A percentile compares a stretch with the other conserved stretches of the same genome.
Conservation (phyloP, 2,329 filamentous ascomycete genomes). For the Purpureocillium takamizusanense region DNA sequence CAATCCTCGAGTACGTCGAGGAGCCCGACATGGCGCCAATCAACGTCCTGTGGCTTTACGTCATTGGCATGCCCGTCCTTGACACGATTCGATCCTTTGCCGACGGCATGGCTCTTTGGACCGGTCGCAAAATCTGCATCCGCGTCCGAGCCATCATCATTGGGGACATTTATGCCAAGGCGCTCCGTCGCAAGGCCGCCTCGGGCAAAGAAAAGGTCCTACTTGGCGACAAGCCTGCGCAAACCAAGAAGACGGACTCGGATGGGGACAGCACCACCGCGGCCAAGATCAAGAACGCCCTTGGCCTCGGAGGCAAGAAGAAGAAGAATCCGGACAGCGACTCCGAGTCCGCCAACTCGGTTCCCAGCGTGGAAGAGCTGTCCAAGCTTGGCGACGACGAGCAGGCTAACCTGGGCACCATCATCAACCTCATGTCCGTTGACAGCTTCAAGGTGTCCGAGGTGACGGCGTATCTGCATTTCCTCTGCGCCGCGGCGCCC, state of each 20-base stretch:
- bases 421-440: conserved; percentile 98
- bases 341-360: conserved; percentile 23
- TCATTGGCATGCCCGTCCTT: conserved; percentile 78
- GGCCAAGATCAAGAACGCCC: conserved; percentile 42
- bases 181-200: conserved; percentile 80
- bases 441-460: conserved; percentile 98
- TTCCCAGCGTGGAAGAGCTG: conserved; percentile 25
- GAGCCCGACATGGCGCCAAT: conserved; percentile 62
- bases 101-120: conserved; percentile 83
- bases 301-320: conserved; percentile 54
- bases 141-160: conserved; percentile 89
- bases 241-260: conserved; percentile 25
- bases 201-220: conserved; percentile 67
- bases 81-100: conserved; percentile 74
- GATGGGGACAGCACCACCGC: conserved; percentile 30
- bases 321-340: conserved; percentile 30
- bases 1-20: conserved; percentile 92
- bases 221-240: conserved; percentile 38
- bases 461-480: conserved; percentile 89
- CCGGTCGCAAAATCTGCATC: conserved; percentile 90
- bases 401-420: conserved; percentile 90
- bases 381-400: conserved; percentile 41
- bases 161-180: conserved; percentile 95
- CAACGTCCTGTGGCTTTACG: conserved; percentile 93
- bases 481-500: conserved; percentile 84